These are phyloP conservation scores for Hyphodiscus sp. DNA, from an alignment of 2,329 filamentous ascomycete genomes.

Conservation along the genomic window DNA sequence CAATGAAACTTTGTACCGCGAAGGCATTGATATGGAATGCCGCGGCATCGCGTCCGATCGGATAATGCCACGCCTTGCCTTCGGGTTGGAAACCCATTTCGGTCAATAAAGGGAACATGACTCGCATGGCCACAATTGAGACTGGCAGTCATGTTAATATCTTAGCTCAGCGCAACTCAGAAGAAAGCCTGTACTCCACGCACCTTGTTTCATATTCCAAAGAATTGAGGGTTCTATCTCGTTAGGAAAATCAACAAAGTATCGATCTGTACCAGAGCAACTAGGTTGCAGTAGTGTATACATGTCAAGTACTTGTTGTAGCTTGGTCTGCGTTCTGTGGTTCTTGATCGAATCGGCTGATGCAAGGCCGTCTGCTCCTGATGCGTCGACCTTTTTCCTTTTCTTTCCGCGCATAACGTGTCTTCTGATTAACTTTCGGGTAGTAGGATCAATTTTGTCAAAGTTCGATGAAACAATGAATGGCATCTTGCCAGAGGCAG, in stretches of 20 bases:
- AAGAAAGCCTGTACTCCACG: not conserved
- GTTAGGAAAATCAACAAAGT: no score
- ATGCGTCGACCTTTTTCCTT: constrained; percentile 23
- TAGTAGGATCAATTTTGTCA: constrained; percentile 27
- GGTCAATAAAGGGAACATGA: constrained; percentile 31
- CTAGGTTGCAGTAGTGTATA: no score
- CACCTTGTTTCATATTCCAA: constrained; percentile 25
- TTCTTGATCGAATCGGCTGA: no score
- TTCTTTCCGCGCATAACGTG: constrained; percentile 37
- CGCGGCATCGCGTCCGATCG: constrained; percentile 29
- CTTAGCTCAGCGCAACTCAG: not conserved
- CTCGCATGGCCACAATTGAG: constrained; percentile 28
- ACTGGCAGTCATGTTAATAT: constrained; percentile 24
- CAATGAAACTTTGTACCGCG: constrained; percentile 30
- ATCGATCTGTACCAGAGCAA: no score
- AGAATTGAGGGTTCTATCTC: not conserved
- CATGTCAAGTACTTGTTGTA: no score
- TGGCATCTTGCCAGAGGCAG: no score
- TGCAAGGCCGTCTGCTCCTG: no score
- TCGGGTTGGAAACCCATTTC: constrained; percentile 24
- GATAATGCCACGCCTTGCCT: not conserved
- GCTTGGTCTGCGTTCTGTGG: not conserved
- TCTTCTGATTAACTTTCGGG: constrained; percentile 36
- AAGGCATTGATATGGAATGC: constrained; percentile 34
- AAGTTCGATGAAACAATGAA: constrained; percentile 20